Conservation (phyloP, 352 stramenopile genomes). For the Phytophthora cryptogea region DNA sequence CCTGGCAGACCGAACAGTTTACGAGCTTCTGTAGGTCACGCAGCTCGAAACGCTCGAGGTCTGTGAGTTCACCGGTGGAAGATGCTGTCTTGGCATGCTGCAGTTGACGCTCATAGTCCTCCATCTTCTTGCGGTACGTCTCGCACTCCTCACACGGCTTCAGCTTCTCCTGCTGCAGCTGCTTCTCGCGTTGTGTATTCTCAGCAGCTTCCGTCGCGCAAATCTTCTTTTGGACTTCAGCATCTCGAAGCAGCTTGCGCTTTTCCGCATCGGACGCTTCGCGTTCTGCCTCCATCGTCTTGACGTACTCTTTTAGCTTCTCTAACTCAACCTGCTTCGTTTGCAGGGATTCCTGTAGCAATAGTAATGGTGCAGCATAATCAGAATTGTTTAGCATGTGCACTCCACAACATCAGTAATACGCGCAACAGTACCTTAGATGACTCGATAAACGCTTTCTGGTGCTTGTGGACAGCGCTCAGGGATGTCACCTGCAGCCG, state of each 20-base stretch:
- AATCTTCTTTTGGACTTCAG: conserved; percentile 68
- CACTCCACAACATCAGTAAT: neutral
- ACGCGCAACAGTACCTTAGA: conserved; percentile 50
- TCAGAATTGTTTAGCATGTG: conserved; percentile 7
- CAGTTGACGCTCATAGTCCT: conserved; percentile 50
- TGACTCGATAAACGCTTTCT: conserved; percentile 70
- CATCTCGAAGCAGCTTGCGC: conserved; percentile 57
- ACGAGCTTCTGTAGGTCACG: conserved; percentile 83
- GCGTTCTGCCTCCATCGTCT: conserved; percentile 57
- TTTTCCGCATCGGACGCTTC: conserved; percentile 59
- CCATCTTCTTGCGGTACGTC: conserved; percentile 51
- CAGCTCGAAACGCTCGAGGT: conserved; percentile 82
- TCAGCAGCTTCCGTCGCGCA: conserved; percentile 48
- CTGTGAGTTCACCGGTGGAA: conserved; percentile 50
- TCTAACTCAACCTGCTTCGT: conserved; percentile 66
- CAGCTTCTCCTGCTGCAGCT: conserved; percentile 58
- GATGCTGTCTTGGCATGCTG: conserved; percentile 38
- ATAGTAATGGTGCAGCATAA: neutral
- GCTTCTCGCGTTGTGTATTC: conserved; percentile 54
- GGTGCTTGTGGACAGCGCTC: conserved; percentile 75
- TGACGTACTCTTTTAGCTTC: conserved; percentile 67
- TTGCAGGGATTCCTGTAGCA: conserved; percentile 55
- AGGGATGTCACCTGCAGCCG: conserved; percentile 77
- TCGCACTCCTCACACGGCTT: conserved; percentile 66
- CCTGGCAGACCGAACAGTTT: conserved; percentile 86